Base-by-base conservation (phyloP, 768 basidiomycete species). In the Tylopilus sp. region DNA sequence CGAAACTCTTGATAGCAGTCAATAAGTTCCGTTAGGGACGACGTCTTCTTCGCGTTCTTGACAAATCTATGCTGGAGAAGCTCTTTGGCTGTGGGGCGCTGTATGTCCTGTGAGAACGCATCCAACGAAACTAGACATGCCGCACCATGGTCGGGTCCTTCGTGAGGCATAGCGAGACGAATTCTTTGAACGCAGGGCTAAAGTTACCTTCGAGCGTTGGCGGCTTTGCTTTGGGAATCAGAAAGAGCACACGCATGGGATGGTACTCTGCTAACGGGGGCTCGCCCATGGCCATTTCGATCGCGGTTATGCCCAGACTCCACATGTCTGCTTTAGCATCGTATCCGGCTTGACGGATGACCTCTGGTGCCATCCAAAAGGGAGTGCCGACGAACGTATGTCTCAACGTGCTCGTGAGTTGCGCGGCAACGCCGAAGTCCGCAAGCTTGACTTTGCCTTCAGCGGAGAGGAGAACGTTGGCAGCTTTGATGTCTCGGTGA, bases 281-380 rank as follows among this genome's bases (percentile, higher is more conserved):
- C 62, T 98, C 94, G 40, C 97, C 97, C 61, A 91, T 92, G 2
- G 95, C 95, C 86, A 99, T 87, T 75, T 98, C 95, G 44, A 98
- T 97, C 48, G 93, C 94, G 1, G 95, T 98, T 67, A 99, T 99
- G 20, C 95, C 95, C 45, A 98, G 73, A 66, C 91, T 94, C 95
- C 95, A 98, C 77, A 98, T 86, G 68, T 98, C 95, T 3, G 95
- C 95, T 70, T 94, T 93, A 2, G 84, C 80, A 64, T 98, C 94
- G 70, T 98, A 98, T 1, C 95, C 95, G 6, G 94, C 88, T 69
- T 98, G 94, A 30, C 92, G 86, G 61, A 98, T 98, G 49, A 98
- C 95, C 69, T 98, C 95, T 2, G 95, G 95, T 3, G 95, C 95
- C 94, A 95, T 95, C 93, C 93, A 95, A 65, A 93, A 95, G 2